phyloP scores from a whole-genome alignment of 2,329 filamentous ascomycete genomes.

The Diplodia mutila region DNA sequence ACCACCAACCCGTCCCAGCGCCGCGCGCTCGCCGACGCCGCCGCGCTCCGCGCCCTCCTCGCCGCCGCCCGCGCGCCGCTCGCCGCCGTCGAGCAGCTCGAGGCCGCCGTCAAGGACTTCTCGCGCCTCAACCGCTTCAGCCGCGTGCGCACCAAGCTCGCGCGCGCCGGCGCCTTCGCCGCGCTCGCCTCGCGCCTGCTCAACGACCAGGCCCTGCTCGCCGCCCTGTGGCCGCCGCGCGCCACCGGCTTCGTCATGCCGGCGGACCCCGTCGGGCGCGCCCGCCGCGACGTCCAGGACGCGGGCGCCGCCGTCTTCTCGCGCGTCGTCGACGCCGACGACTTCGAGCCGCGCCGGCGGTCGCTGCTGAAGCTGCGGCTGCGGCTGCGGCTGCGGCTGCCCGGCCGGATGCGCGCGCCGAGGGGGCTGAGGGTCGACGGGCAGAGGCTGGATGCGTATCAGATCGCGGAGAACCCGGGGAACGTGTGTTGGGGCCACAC shows the following conservation, averaged over 20 bases:
- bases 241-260: neutral
- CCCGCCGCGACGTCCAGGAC: neutral
- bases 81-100: neutral
- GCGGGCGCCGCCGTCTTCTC: neutral
- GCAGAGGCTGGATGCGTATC: neutral
- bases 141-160: conserved; percentile 6
- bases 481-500: neutral
- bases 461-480: neutral
- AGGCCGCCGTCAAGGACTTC: neutral
- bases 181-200: neutral
- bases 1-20: neutral
- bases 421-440: neutral
- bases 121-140: neutral
- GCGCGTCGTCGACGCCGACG: neutral
- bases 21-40: neutral
- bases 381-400: neutral
- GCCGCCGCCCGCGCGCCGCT: neutral
- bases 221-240: neutral
- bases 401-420: no score
- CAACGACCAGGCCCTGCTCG: neutral
- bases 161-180: neutral
- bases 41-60: neutral
- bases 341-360: neutral
- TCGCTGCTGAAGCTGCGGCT: neutral
- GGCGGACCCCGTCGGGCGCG: neutral